Base-by-base conservation (phyloP, 345 rosid genomes). In the Euphorbia tirucalli region DNA sequence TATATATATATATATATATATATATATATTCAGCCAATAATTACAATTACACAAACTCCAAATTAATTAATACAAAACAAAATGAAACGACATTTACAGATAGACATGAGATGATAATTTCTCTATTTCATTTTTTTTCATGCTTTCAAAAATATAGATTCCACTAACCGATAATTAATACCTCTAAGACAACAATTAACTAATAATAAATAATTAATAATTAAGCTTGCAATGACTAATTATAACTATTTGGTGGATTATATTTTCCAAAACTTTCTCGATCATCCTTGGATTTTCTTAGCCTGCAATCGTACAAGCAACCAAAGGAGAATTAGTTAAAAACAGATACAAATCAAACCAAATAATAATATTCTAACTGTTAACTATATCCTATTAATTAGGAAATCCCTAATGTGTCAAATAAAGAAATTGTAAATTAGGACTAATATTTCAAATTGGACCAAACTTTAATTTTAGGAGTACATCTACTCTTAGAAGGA, bases 251-350 rank as follows among this genome's bases (percentile, higher is more conserved):
- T 61, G 71, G 32, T 7, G 24, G 57, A 52, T 46, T 22, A 61
- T 61, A 39, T n/a, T 27, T 22, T 19, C 46, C 58, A 67, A 46
- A 66, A 60, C 59, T 54, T 57, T 58, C 14, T 8, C 2, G 49
- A 44, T 73, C 68, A 80, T 37, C 83, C 83, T 31, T 60, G 80
- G 22, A 65, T 62, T 60, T 72, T 80, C 72, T 59, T 72, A 3
- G 24, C 83, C 83, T 80, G 77, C 80, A 76, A 62, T 22, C 11
- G n/a, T 31, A 58, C n/a, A 54, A 31, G 35, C 21, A 39, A 22
- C 7, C 15, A 58, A 56, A 39, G 30, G 3, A 24, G 1, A 64
- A n/a, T 22, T 21, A 63, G 19, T 44, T 6, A 44, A 44, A 44
- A 44, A 44, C 41, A 8, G 8, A 13, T 44, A 44, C 49, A 44